Percentiles rank a stretch among this genome's conserved stretches.
Conservation (phyloP, 768 basidiomycete genomes). For the Coprinopsis sp. region DNA sequence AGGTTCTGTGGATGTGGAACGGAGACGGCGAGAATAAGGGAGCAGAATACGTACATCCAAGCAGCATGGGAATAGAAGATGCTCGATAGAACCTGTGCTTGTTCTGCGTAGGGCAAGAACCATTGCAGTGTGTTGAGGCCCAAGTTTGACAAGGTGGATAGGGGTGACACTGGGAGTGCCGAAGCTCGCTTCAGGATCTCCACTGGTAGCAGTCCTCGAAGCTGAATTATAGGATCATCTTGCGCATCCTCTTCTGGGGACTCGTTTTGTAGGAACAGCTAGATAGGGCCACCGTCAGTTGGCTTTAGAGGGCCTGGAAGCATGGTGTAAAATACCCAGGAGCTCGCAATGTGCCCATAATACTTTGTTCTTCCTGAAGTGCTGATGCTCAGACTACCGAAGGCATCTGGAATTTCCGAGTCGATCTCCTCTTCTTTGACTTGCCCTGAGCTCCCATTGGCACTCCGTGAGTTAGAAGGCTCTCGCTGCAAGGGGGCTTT, state of each 20-base stretch:
- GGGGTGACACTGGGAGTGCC: conserved; percentile 56
- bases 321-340: conserved; percentile 64
- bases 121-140: conserved; percentile 56
- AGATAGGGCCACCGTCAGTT: conserved; percentile 7
- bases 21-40: background rate
- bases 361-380: conserved; percentile 71
- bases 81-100: conserved; percentile 55
- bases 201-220: conserved; percentile 53
- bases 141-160: conserved; percentile 37
- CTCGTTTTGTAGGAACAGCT: conserved; percentile 61
- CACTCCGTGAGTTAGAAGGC: conserved; percentile 37
- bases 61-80: conserved; percentile 62
- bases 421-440: conserved; percentile 61
- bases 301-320: background rate
- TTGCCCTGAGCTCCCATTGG: conserved; percentile 26
- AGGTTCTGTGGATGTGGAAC: background rate
- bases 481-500: conserved; percentile 77
- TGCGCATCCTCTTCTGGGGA: conserved; percentile 40
- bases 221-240: conserved; percentile 39
- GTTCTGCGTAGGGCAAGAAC: conserved; percentile 62
- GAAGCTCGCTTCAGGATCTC: conserved; percentile 63
- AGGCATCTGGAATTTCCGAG: conserved; percentile 72
- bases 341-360: conserved; percentile 71
- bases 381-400: conserved; percentile 73
- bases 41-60: conserved; percentile 50